Percentiles rank a stretch among this genome's conserved stretches.
Evolutionary conservation across 2,329 filamentous ascomycete species (phyloP).

Genomic region (Verticillium dahliae): DNA sequence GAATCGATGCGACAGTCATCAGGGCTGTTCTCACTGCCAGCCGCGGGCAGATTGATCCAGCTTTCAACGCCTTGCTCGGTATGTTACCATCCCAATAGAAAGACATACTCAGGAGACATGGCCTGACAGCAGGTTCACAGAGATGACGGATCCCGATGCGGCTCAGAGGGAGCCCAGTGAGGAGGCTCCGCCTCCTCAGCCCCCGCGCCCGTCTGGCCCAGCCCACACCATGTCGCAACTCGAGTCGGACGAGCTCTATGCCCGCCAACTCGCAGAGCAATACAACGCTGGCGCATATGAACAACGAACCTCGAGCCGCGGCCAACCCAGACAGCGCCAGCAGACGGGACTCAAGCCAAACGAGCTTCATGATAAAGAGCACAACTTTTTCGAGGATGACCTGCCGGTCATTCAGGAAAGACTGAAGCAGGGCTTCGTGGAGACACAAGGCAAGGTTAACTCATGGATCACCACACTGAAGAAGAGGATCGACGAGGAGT

Average conservation of each 20-base stretch:
- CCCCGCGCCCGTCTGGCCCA: conserved; percentile 64
- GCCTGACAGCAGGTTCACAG: conserved; percentile 26
- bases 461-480: conserved; percentile 85
- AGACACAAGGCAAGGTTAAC: conserved; percentile 91
- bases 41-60: conserved; percentile 79
- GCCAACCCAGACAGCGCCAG: conserved; percentile 31
- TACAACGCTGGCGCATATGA: conserved; percentile 61
- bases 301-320: conserved; percentile 43
- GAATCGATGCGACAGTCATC: conserved; percentile 71
- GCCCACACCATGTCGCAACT: conserved; percentile 67
- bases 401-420: conserved; percentile 90
- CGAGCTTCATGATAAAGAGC: conserved; percentile 62
- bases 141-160: conserved; percentile 75
- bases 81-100: conserved; percentile 17
- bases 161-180: conserved; percentile 44
- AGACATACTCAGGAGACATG: not conserved
- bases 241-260: conserved; percentile 85
- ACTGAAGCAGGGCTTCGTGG: conserved; percentile 86
- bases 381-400: conserved; percentile 93
- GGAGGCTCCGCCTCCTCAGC: conserved; percentile 66
- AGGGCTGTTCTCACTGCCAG: conserved; percentile 86
- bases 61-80: conserved; percentile 92
- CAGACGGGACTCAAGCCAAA: conserved; percentile 26
- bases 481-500: conserved; percentile 89
- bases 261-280: conserved; percentile 86